Evolutionary conservation across 768 basidiomycete genomes (phyloP).

Genomic region (Termitomyces sp.): DNA sequence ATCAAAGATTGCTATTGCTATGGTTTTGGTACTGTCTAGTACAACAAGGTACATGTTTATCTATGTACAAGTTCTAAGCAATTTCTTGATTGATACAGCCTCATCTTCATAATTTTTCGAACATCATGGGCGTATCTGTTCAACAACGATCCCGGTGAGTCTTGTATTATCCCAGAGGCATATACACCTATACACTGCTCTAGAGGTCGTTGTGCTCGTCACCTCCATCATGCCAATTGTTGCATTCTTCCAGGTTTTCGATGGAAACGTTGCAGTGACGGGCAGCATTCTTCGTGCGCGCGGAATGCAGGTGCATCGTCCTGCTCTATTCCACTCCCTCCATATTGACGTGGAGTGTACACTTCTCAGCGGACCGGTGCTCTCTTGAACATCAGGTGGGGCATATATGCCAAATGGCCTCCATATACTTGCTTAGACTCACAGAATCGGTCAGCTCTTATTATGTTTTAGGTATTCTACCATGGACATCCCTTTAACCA

Average conservation of each 20-base stretch:
- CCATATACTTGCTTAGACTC: neutral
- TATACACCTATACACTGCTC: neutral
- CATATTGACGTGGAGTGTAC: neutral
- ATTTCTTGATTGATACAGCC: neutral
- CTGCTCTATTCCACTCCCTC: neutral
- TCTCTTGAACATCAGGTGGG: constrained; percentile 65
- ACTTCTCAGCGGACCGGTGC: constrained; percentile 56
- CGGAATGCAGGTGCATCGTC: constrained; percentile 57
- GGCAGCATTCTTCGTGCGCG: constrained; percentile 76
- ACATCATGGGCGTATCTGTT: constrained; percentile 67
- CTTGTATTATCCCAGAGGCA: neutral
- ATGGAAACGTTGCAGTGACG: constrained; percentile 61
- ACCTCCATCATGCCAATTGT: constrained; percentile 69
- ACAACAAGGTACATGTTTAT: constrained; percentile 45
- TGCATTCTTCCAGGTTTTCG: constrained; percentile 77
- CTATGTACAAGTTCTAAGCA: neutral
- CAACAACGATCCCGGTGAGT: constrained; percentile 53
- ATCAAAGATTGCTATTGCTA: constrained; percentile 50
- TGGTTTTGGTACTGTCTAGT: constrained; percentile 54
- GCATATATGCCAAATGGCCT: neutral
- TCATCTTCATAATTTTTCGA: constrained; percentile 39
- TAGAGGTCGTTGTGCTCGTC: constrained; percentile 52
- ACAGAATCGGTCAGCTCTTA: constrained; percentile 44
- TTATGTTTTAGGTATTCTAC: constrained; percentile 54
- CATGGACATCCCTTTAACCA: neutral